Percentiles rank a stretch among this genome's conserved stretches.
These are phyloP conservation scores for Phanerochaete sordida DNA, from an alignment of 768 basidiomycete species.

Conservation along the genomic window DNA sequence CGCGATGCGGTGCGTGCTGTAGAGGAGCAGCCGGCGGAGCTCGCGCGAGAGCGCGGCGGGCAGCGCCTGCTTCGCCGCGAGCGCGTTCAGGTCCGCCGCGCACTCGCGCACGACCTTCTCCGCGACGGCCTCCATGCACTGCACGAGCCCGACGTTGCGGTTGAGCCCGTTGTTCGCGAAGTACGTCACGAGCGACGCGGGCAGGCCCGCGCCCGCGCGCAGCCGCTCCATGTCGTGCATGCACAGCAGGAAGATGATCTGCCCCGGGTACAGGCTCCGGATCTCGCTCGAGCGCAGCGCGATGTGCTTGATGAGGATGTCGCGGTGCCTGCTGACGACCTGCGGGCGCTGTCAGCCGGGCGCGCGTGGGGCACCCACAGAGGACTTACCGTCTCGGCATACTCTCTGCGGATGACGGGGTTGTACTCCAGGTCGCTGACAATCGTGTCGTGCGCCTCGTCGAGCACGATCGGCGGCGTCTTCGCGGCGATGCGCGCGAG, in stretches of 20 bases:
- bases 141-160: conserved; percentile 56
- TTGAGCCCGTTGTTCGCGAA: conserved; percentile 88
- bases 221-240: conserved; percentile 88
- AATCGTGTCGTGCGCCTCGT: conserved; percentile 77
- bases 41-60: conserved; percentile 67
- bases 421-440: conserved; percentile 92
- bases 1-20: conserved; percentile 77
- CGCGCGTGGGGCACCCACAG: not conserved
- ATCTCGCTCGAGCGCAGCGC: conserved; percentile 65
- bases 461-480: conserved; percentile 81
- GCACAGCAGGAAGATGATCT: conserved; percentile 79
- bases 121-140: conserved; percentile 83
- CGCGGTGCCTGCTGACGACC: conserved; percentile 70
- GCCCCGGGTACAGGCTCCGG: conserved; percentile 72
- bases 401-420: conserved; percentile 84
- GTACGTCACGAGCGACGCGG: conserved; percentile 81
- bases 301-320: conserved; percentile 60
- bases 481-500: conserved; percentile 78
- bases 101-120: conserved; percentile 84
- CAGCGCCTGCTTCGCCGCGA: conserved; percentile 77
- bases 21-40: conserved; percentile 69
- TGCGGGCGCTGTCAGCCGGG: conserved; percentile 24
- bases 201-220: conserved; percentile 74
- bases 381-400: conserved; percentile 67
- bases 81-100: conserved; percentile 63